Evolutionary conservation across 495 filamentous ascomycete genomes (phyloP).

Genomic region (Lichina pygmaea): DNA sequence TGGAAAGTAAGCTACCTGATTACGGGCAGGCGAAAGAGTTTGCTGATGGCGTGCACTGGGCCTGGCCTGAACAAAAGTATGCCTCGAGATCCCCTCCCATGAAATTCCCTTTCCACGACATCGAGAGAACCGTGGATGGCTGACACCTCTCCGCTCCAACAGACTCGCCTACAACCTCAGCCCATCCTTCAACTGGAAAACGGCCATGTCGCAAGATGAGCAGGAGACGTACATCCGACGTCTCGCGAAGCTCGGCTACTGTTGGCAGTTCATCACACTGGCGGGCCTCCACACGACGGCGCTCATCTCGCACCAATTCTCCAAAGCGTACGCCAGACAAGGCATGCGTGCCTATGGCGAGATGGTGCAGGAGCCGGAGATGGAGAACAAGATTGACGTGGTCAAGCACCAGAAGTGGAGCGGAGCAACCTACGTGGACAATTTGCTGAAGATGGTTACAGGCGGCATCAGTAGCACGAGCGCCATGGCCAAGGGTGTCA

Average conservation of each 20-base stretch:
- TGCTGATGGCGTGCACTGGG: conserved; percentile 75
- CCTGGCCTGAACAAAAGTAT: conserved; percentile 90
- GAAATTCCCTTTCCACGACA: not conserved
- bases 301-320: conserved; percentile 68
- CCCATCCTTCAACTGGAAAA: conserved; percentile 98
- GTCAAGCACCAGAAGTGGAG: conserved; percentile 98
- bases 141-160: not conserved
- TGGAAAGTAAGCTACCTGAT: conserved; percentile 94
- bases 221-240: conserved; percentile 94
- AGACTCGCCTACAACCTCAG: conserved; percentile 92
- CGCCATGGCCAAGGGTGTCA: conserved; percentile 94
- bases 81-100: conserved; percentile 5
- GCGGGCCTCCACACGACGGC: conserved; percentile 93
- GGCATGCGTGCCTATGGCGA: conserved; percentile 97
- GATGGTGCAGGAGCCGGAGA: conserved; percentile 91
- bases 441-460: conserved; percentile 87
- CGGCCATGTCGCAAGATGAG: conserved; percentile 76
- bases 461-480: conserved; percentile 76
- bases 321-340: conserved; percentile 46
- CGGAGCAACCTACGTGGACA: conserved; percentile 82
- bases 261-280: conserved; percentile 99
- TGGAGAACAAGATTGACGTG: conserved; percentile 68
- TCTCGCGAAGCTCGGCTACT: conserved; percentile 70
- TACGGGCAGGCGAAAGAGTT: conserved; percentile 84
- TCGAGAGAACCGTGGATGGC: not conserved